Evolutionary conservation across 768 basidiomycete species (phyloP).

Genomic region (Tulasnella sp.): DNA sequence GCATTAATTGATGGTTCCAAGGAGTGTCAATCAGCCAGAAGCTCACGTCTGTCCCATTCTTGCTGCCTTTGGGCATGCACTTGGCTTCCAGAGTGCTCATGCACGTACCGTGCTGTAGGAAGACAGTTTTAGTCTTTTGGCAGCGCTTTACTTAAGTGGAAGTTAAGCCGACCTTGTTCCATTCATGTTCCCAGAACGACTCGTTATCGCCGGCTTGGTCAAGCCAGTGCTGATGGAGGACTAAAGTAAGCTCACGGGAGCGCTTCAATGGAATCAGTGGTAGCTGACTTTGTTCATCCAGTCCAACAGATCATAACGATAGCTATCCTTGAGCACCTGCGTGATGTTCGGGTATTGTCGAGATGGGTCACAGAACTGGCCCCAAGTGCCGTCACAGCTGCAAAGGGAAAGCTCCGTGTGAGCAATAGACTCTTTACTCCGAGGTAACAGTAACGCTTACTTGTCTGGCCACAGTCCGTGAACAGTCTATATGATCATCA

Average conservation of each 20-base stretch:
- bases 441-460: neutral
- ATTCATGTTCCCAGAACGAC: constrained; percentile 24
- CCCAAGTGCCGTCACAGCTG: constrained; percentile 18
- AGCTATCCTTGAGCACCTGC: constrained; percentile 16
- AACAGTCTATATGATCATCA: constrained; percentile 15
- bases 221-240: constrained; percentile 4
- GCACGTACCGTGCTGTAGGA: constrained; percentile 21
- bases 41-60: constrained; percentile 19
- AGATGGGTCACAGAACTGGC: constrained; percentile 21
- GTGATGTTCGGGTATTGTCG: constrained; percentile 21
- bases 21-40: neutral
- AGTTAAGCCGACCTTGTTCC: constrained; percentile 10
- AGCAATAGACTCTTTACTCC: neutral
- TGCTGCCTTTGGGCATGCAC: constrained; percentile 19
- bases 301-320: constrained; percentile 14
- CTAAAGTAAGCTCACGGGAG: neutral
- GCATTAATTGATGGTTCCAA: neutral
- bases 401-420: neutral
- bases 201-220: constrained; percentile 21
- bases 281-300: constrained; percentile 19
- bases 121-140: neutral
- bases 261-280: neutral
- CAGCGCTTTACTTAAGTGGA: neutral
- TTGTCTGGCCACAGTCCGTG: constrained; percentile 39
- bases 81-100: constrained; percentile 22